These are phyloP conservation scores for Rhizopus microsporus DNA, from an alignment of 371 early-diverging fungal species.

Conservation along the genomic window DNA sequence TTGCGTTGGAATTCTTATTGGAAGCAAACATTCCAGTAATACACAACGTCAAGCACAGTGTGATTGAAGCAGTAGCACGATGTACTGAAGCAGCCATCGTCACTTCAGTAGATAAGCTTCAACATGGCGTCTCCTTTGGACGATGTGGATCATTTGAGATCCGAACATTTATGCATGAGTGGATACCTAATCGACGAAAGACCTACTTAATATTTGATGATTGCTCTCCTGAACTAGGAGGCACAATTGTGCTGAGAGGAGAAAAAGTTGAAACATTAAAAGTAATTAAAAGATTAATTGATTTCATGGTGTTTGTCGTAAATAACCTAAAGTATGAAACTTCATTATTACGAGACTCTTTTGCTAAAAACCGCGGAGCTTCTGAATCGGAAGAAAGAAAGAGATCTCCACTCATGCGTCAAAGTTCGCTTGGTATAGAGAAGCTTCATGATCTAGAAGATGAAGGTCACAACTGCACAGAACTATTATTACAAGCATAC, in stretches of 20 bases:
- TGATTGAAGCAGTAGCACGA: slow-evolving; percentile 81
- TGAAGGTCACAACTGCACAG: slow-evolving; percentile 22
- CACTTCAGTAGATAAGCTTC: slow-evolving; percentile 80
- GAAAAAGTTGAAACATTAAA: slow-evolving; percentile 60
- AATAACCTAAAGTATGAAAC: slow-evolving; percentile 88
- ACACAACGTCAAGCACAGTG: slow-evolving; percentile 84
- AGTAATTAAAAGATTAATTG: slow-evolving; percentile 77
- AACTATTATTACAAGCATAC: slow-evolving; percentile 49
- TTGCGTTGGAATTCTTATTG: slow-evolving; percentile 83
- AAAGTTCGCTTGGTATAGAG: not conserved
- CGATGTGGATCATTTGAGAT: slow-evolving; percentile 80
- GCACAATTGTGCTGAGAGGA: slow-evolving; percentile 90
- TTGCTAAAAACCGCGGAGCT: slow-evolving; percentile 44
- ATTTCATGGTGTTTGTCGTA: slow-evolving; percentile 82
- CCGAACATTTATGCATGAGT: slow-evolving; percentile 77
- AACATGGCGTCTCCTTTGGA: slow-evolving; percentile 72
- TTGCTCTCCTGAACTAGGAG: slow-evolving; percentile 79
- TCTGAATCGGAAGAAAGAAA: slow-evolving; percentile 17
- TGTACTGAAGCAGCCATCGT: slow-evolving; percentile 88
- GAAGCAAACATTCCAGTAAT: slow-evolving; percentile 79
- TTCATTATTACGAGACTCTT: slow-evolving; percentile 63
- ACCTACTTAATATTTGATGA: slow-evolving; percentile 89
- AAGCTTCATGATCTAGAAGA: slow-evolving; percentile 8
- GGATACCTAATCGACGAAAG: slow-evolving; percentile 78
- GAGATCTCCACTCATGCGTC: slow-evolving; percentile 12